phyloP scores from a whole-genome alignment of 2,329 filamentous ascomycete species.

The Fusarium bulbicola region DNA sequence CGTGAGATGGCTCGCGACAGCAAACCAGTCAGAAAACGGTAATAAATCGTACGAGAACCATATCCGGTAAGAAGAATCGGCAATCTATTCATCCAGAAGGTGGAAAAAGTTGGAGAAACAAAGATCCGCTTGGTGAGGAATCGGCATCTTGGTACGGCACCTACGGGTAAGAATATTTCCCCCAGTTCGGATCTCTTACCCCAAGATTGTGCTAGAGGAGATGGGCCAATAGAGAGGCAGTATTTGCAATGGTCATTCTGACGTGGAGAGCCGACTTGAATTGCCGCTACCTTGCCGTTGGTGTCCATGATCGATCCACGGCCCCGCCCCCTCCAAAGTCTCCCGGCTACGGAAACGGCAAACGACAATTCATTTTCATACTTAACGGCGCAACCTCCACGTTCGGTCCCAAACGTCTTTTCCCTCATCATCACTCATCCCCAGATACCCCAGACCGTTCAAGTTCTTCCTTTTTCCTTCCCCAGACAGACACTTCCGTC shows the following conservation, averaged over 20 bases:
- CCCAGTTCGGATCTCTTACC: constrained; percentile 1
- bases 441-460: constrained; percentile 6
- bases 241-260: constrained; percentile 25
- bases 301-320: constrained; percentile 20
- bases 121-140: constrained; percentile 14
- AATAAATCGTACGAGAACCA: constrained; percentile 20
- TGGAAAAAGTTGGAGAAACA: constrained; percentile 23
- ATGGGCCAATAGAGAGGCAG: not conserved
- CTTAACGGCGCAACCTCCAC: constrained; percentile 14
- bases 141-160: constrained; percentile 23
- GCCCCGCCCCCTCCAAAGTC: constrained; percentile 30
- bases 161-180: constrained; percentile 33
- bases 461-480: not conserved
- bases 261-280: constrained; percentile 32
- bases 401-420: not conserved
- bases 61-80: constrained; percentile 14
- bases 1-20: not conserved
- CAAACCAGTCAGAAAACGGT: not conserved
- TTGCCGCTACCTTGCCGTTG: constrained; percentile 25
- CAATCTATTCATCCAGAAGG: constrained; percentile 22
- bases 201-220: not conserved
- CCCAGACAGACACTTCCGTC: not conserved
- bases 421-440: not conserved
- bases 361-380: constrained; percentile 2
- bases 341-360: constrained; percentile 32